phyloP scores from a whole-genome alignment of 208 protist genomes.

The Crithidia sp. region DNA sequence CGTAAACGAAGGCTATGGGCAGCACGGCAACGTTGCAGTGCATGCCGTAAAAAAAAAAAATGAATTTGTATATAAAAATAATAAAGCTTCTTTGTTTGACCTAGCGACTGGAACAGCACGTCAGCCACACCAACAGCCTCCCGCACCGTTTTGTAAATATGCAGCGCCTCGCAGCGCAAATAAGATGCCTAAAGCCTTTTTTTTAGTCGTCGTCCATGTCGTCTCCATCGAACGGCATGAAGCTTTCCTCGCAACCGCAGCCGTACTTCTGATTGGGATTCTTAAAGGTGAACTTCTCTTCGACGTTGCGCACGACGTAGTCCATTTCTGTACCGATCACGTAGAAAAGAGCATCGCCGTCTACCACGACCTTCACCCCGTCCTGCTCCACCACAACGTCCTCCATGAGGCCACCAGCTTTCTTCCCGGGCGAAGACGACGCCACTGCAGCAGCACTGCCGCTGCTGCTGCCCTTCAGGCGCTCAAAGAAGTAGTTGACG shows the following conservation, averaged over 20 bases:
- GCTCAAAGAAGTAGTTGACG: conserved; percentile 90
- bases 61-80: background rate
- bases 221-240: conserved; percentile 91
- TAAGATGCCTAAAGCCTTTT: background rate
- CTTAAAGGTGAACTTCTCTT: conserved; percentile 97
- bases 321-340: conserved; percentile 98
- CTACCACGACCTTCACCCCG: conserved; percentile 94
- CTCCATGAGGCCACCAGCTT: conserved; percentile 13
- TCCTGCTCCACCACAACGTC: conserved; percentile 91
- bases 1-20: no score
- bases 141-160: background rate
- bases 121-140: background rate
- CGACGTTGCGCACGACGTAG: conserved; percentile 93
- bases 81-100: no score
- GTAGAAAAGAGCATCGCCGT: conserved; percentile 94
- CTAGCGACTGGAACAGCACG: background rate
- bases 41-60: background rate
- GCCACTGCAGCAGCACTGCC: background rate
- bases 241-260: conserved; percentile 98
- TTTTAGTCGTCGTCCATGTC: conserved; percentile 54
- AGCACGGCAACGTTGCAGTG: no score
- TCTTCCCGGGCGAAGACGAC: background rate
- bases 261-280: conserved; percentile 97
- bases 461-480: background rate
- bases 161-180: background rate